Conservation (phyloP, 106 monocot genomes). For the Dioscorea zingiberensis region DNA sequence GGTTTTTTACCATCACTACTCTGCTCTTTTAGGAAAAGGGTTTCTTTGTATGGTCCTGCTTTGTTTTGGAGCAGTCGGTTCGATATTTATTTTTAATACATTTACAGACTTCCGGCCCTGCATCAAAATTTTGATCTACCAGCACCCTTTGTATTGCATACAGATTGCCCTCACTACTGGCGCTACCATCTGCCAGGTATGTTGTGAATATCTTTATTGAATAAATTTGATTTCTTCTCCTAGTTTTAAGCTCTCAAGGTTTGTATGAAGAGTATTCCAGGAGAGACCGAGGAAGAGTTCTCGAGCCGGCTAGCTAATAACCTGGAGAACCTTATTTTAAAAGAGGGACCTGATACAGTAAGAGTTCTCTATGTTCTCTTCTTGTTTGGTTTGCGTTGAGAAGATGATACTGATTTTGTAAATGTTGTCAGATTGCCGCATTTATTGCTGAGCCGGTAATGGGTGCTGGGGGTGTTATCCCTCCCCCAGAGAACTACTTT, state of each 20-base stretch:
- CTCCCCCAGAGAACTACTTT: conserved; percentile 93
- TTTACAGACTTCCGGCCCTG: conserved; percentile 73
- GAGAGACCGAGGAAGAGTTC: conserved; percentile 95
- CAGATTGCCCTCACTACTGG: conserved; percentile 99
- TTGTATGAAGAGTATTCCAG: conserved; percentile 23
- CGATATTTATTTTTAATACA: no score
- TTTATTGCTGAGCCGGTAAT: conserved; percentile 99
- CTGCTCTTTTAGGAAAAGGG: no score
- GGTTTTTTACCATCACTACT: no score
- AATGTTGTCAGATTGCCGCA: conserved; percentile 73
- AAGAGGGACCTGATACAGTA: conserved; percentile 98
- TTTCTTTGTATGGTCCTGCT: no score
- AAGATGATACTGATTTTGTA: not conserved
- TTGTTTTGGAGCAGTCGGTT: no score
- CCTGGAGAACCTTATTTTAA: conserved; percentile 89
- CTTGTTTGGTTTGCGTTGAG: not conserved
- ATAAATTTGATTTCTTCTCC: no score
- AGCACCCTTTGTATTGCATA: conserved; percentile 85
- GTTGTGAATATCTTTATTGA: not conserved
- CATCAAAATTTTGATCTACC: conserved; percentile 99
- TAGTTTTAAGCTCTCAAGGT: no score
- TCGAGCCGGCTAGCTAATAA: conserved; percentile 86
- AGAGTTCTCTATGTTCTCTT: not conserved
- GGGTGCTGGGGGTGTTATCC: conserved; percentile 98
- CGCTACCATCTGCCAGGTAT: conserved; percentile 89